These are phyloP conservation scores for Neurospora crassa DNA, from an alignment of 2,329 filamentous ascomycete species.

Conservation along the genomic window DNA sequence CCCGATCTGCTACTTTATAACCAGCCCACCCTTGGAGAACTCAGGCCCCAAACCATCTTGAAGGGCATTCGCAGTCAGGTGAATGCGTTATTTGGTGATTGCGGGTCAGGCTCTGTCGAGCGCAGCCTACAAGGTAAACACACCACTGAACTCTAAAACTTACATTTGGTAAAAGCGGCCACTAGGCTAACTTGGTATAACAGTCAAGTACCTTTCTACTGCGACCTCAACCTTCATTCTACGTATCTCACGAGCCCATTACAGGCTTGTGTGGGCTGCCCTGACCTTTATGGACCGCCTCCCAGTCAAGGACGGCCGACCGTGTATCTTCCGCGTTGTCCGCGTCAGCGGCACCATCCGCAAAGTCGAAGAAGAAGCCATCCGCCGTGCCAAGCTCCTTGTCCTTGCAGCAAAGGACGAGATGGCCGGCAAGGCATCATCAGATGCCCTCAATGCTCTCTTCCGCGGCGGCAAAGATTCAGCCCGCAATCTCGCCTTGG, in stretches of 20 bases:
- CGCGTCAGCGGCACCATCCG: slow-evolving; percentile 87
- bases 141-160: not conserved
- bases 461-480: slow-evolving; percentile 19
- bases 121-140: slow-evolving; percentile 56
- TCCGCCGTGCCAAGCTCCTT: slow-evolving; percentile 63
- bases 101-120: slow-evolving; percentile 66
- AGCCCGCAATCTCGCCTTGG: slow-evolving; percentile 26
- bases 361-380: slow-evolving; percentile 83
- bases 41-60: slow-evolving; percentile 57
- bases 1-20: slow-evolving; percentile 64
- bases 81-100: slow-evolving; percentile 73
- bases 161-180: not conserved
- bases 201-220: slow-evolving; percentile 85
- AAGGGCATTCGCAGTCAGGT: slow-evolving; percentile 64
- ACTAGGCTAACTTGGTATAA: slow-evolving; percentile 15
- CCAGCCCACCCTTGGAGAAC: slow-evolving; percentile 63
- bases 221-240: slow-evolving; percentile 95
- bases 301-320: slow-evolving; percentile 47
- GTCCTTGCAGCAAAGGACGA: slow-evolving; percentile 56
- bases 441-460: slow-evolving; percentile 21
- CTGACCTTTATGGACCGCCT: slow-evolving; percentile 70
- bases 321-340: slow-evolving; percentile 75
- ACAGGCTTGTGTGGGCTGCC: slow-evolving; percentile 82
- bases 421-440: slow-evolving; percentile 27
- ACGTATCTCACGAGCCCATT: slow-evolving; percentile 70